Conservation (phyloP, 495 filamentous ascomycete genomes). For the Penicillium nucicola region DNA sequence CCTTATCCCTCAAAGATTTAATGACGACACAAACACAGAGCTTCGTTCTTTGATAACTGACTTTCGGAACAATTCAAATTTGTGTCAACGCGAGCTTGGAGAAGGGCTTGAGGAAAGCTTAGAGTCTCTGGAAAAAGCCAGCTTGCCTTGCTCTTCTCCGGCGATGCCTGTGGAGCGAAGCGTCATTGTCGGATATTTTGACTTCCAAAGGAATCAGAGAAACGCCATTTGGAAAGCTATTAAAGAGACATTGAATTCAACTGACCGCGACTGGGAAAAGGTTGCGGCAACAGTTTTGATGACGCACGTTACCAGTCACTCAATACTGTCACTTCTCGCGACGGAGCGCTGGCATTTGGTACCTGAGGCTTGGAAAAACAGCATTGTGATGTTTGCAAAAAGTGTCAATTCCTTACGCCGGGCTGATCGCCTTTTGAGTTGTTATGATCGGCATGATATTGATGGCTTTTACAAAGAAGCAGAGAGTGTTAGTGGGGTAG, state of each 20-base stretch:
- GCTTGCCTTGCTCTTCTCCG: neutral
- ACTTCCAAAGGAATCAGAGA: neutral
- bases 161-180: neutral
- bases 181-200: neutral
- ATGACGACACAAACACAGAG: neutral
- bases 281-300: neutral
- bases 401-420: slow-evolving; percentile 4
- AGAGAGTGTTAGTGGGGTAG: neutral
- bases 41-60: slow-evolving; percentile 1
- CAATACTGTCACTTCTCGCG: slow-evolving; percentile 3
- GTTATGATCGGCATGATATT: slow-evolving; percentile 5
- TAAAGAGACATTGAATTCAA: neutral
- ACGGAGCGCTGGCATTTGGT: slow-evolving; percentile 3
- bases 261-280: neutral
- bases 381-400: slow-evolving; percentile 3
- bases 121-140: neutral
- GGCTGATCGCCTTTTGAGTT: slow-evolving; percentile 1
- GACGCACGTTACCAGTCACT: slow-evolving; percentile 2
- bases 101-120: slow-evolving; percentile 7
- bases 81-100: slow-evolving; percentile 1
- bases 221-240: neutral
- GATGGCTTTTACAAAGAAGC: slow-evolving; percentile 10
- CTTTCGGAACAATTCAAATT: neutral
- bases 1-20: neutral
- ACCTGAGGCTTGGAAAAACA: slow-evolving; percentile 4